Evolutionary conservation across 1,139 yeast genomes (phyloP).

Genomic region (Debaryomyces nepalensis): DNA sequence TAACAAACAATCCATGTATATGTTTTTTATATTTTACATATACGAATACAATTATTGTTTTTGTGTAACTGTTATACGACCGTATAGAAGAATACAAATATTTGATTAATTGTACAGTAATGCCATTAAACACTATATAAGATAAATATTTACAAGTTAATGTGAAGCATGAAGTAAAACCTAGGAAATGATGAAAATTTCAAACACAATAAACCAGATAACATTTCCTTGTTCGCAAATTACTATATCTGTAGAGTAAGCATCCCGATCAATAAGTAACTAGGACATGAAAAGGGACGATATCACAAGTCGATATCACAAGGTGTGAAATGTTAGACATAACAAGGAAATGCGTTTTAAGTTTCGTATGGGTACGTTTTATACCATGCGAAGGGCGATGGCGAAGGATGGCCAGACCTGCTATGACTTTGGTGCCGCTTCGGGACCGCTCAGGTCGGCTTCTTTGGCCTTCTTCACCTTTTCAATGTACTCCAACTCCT

Average conservation of each 20-base stretch:
- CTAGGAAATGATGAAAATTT: neutral
- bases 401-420: neutral
- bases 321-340: neutral
- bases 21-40: slow-evolving; percentile 8
- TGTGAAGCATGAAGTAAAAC: neutral
- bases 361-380: no score
- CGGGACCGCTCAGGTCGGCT: slow-evolving; percentile 8
- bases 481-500: slow-evolving; percentile 51
- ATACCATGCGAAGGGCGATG: neutral
- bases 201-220: no score
- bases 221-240: no score
- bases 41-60: slow-evolving; percentile 8
- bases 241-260: no score
- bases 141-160: slow-evolving; percentile 8
- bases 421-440: slow-evolving; percentile 1
- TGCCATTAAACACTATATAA: slow-evolving; percentile 9
- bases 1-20: neutral
- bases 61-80: slow-evolving; percentile 16
- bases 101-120: slow-evolving; percentile 3
- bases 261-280: no score
- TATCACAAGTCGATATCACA: no score
- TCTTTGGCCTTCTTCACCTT: slow-evolving; percentile 33
- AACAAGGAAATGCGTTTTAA: no score
- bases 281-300: no score
- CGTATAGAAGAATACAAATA: no score